A percentile compares a stretch with the other conserved stretches of the same genome.
Conservation (phyloP, 345 rosid genomes). For the Hibiscus trionum region DNA sequence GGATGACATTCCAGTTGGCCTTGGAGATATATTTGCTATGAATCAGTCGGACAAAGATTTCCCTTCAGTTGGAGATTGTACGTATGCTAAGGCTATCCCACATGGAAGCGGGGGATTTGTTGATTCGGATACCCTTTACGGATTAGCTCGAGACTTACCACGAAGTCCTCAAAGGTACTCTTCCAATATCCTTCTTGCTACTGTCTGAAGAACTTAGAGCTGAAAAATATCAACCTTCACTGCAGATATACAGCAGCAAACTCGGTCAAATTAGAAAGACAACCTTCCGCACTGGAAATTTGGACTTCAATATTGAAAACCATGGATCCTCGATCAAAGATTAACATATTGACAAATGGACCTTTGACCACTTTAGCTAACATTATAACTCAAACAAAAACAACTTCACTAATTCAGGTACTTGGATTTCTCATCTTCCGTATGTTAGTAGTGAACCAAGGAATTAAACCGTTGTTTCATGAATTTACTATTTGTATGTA, state of each 20-base stretch:
- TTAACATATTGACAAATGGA: constrained; percentile 71
- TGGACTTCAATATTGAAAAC: constrained; percentile 45
- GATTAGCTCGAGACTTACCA: constrained; percentile 72
- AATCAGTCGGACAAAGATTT: constrained; percentile 53
- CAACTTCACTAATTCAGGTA: constrained; percentile 52
- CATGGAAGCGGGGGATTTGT: constrained; percentile 80
- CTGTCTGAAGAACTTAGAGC: not conserved
- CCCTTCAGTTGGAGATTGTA: constrained; percentile 67
- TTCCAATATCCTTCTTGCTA: not conserved
- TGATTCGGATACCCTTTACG: constrained; percentile 85
- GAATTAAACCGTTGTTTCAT: not conserved
- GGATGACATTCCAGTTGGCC: constrained; percentile 78
- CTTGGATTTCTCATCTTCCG: not conserved
- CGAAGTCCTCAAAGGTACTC: constrained; percentile 77
- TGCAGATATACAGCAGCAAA: constrained; percentile 78
- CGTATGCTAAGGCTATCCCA: constrained; percentile 61
- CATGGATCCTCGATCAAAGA: constrained; percentile 37
- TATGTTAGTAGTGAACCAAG: not conserved
- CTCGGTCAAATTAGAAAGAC: constrained; percentile 43
- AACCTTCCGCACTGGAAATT: constrained; percentile 61
- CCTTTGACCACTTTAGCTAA: constrained; percentile 76
- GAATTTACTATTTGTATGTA: not conserved
- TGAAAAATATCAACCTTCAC: not conserved
- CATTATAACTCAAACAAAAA: constrained; percentile 36
- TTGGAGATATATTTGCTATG: constrained; percentile 59